Evolutionary conservation across 1,139 yeast species (phyloP), one percentile per base, ranked within the genome.

Genomic region (Hemisphaericaspora xylofermentans): DNA sequence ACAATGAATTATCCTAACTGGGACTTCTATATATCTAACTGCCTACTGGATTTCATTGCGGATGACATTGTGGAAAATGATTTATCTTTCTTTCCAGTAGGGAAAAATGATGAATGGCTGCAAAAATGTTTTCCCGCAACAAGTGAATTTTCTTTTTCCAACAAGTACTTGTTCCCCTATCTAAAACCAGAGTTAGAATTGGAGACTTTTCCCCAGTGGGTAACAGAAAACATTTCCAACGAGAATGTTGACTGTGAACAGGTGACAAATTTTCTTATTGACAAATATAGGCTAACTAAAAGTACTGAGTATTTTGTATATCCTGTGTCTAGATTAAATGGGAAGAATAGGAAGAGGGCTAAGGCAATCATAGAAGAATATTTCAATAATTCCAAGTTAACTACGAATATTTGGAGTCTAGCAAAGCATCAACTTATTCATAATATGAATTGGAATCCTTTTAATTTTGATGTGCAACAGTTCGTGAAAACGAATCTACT

Each of bases 361-460:
- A 6, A 8, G 2, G 21, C 24, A 19, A 12, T 17, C 1, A 22
- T 39, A 6, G 7, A n/a, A 12, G 38, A 32, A 8, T 33, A 31
- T 13, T 35, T 35, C 27, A 37, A 28, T 9, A 32, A 33, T 2
- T 9, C 17, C 6, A 35, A 15, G 18, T 12, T 27, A 6, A 18
- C 16, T 3, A 26, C 18, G 2, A 15, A 34, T 21, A 17, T 21
- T 9, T 45, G 48, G 48, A 31, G 38, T 18, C 33, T 45, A 15
- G 37, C 42, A 6, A 37, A 32, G 15, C 35, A 38, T 28, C 38
- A 43, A 18, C 29, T 43, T 14, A 35, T 39, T 28, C 26, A 37
- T 30, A 38, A 37, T 17, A 39, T 45, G 46, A 19, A 35, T 13
- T 45, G 48, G 48, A 45, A 36, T 19, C 48, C 48, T 10, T 41